Percentiles rank a stretch among this genome's conserved stretches.
phyloP scores from a whole-genome alignment of 2,329 filamentous ascomycete species.

The Polychaeton citri region DNA sequence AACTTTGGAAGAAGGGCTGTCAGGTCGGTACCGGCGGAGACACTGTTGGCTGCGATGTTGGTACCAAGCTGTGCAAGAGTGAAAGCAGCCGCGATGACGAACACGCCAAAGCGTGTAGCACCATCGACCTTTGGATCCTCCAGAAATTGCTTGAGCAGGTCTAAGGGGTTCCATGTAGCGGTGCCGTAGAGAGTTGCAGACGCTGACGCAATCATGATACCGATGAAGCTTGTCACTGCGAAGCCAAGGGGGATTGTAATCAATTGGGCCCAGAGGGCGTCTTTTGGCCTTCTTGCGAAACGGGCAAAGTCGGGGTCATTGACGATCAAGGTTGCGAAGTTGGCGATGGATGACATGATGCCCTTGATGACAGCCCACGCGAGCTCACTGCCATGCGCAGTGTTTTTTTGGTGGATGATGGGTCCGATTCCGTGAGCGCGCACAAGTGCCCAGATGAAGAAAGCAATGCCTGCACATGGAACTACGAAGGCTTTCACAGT shows the following conservation, averaged over 20 bases:
- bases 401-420: constrained; percentile 57
- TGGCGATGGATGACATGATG: constrained; percentile 79
- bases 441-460: constrained; percentile 77
- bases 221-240: constrained; percentile 56
- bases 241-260: constrained; percentile 37
- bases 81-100: constrained; percentile 33
- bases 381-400: constrained; percentile 51
- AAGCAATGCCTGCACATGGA: constrained; percentile 67
- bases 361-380: constrained; percentile 75
- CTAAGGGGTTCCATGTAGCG: constrained; percentile 35
- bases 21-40: constrained; percentile 49
- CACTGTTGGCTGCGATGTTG: constrained; percentile 63
- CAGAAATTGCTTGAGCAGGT: constrained; percentile 29
- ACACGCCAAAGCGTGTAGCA: constrained; percentile 38
- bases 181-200: constrained; percentile 43
- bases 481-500: constrained; percentile 81
- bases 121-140: constrained; percentile 22
- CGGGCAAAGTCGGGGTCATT: constrained; percentile 75
- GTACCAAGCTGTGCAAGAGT: constrained; percentile 38
- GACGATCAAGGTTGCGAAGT: constrained; percentile 75
- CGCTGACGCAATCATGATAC: constrained; percentile 46
- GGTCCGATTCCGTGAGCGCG: constrained; percentile 73
- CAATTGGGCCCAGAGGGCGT: constrained; percentile 71
- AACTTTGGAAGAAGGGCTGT: constrained; percentile 39
- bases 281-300: constrained; percentile 62